Percentiles rank a stretch among this genome's conserved stretches.
Evolutionary conservation across 768 basidiomycete genomes (phyloP).

Genomic region (Amylocystis lapponica): DNA sequence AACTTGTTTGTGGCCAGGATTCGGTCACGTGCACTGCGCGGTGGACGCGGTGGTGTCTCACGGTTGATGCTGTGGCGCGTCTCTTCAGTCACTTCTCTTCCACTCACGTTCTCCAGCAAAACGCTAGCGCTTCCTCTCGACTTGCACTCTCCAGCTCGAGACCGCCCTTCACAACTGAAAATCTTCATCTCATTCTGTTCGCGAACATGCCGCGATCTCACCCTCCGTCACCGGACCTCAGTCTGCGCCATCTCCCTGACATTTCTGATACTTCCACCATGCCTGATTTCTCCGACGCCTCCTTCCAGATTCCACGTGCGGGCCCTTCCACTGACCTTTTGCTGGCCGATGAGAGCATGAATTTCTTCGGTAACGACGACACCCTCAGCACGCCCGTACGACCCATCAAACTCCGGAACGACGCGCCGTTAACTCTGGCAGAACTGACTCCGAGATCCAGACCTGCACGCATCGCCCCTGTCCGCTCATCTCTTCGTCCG

Average conservation of each 20-base stretch:
- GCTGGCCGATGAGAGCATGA: slow-evolving; percentile 35
- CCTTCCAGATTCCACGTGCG: slow-evolving; percentile 46
- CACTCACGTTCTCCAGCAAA: too few relatives aligned
- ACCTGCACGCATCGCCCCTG: slow-evolving; percentile 4
- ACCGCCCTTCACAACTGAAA: too few relatives aligned
- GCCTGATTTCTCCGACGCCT: slow-evolving; percentile 43
- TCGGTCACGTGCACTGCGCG: too few relatives aligned
- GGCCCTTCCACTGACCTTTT: slow-evolving; percentile 26
- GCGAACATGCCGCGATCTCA: too few relatives aligned
- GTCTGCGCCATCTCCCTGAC: slow-evolving; percentile 50
- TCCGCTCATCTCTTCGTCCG: slow-evolving; percentile 13
- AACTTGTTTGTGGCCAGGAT: too few relatives aligned
- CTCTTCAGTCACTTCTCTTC: too few relatives aligned
- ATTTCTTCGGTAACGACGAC: slow-evolving; percentile 41
- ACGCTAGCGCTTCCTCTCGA: too few relatives aligned
- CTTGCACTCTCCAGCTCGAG: too few relatives aligned
- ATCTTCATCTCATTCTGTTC: too few relatives aligned
- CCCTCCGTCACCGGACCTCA: slow-evolving; percentile 40
- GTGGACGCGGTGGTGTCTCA: too few relatives aligned
- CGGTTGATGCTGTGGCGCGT: too few relatives aligned
- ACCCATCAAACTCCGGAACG: slow-evolving; percentile 13
- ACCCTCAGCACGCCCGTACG: slow-evolving; percentile 27
- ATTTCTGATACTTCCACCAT: slow-evolving; percentile 37
- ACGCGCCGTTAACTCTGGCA: slow-evolving; percentile 15
- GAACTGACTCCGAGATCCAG: slow-evolving; percentile 21